Percentiles rank a stretch among this genome's conserved stretches.
phyloP scores from a whole-genome alignment of 2,329 filamentous ascomycete genomes.

The Penicillium capsulatum region DNA sequence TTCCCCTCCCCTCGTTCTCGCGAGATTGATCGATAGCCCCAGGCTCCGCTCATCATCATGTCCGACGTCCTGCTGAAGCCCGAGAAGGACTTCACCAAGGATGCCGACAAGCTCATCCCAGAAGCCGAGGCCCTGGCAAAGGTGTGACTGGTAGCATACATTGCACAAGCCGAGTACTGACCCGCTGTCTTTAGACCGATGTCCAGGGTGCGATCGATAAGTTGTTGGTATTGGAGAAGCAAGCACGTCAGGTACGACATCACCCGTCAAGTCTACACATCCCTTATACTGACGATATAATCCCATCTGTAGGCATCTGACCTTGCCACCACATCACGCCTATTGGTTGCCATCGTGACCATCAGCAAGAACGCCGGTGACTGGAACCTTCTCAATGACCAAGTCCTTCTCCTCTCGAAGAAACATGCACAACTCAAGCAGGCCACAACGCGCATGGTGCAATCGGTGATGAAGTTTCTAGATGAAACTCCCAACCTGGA shows the following conservation, averaged over 20 bases:
- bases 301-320: conserved; percentile 70
- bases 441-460: conserved; percentile 98
- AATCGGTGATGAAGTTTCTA: conserved; percentile 88
- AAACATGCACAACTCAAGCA: conserved; percentile 99
- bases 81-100: conserved; percentile 98
- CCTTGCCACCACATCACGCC: conserved; percentile 86
- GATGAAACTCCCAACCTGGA: conserved; percentile 79
- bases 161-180: conserved; percentile 17
- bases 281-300: conserved; percentile 5
- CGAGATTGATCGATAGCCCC: conserved; percentile 9
- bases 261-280: conserved; percentile 2
- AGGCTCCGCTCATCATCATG: conserved; percentile 54
- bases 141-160: conserved; percentile 48
- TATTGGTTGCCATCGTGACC: conserved; percentile 83
- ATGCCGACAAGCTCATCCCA: conserved; percentile 85
- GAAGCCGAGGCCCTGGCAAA: conserved; percentile 87
- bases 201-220: conserved; percentile 88
- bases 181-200: conserved; percentile 48
- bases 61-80: conserved; percentile 81
- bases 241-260: conserved; percentile 76
- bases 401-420: conserved; percentile 92
- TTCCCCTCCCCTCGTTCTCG: neutral
- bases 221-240: conserved; percentile 86
- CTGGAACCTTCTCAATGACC: conserved; percentile 94
- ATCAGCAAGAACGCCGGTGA: conserved; percentile 90